Evolutionary conservation across 306 rosid species (phyloP), one percentile per base, ranked within the genome.

Genomic region (Corylus avellana): DNA sequence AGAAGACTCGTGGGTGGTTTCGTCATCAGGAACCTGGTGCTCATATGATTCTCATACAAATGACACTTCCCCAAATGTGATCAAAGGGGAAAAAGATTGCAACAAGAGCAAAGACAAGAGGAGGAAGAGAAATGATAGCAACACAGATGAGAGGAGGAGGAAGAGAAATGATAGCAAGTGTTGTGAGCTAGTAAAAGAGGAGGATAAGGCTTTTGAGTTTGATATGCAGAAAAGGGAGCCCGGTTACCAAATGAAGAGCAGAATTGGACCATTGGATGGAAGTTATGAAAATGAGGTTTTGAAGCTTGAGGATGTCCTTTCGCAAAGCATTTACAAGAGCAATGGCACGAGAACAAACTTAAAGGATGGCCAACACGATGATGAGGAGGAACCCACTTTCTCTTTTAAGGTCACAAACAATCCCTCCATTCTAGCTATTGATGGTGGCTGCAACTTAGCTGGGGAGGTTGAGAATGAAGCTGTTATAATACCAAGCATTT

Each of bases 251-350:
- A 37, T 37, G 8, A 39, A 37, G 25, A 9, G 72, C 1, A 16
- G 27, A 50, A 17, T 44, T 67, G 17, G 27, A 39, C 29, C 50
- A 17, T 17, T 6, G 8, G 72, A 3, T 42, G 50, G 50, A 67
- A 37, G 27, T 62, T 62, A 5, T 5, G 17, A 16, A 14, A 37
- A 42, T 1, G 42, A 13, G 18, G 49, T 37, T 67, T 54, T 80
- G 72, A 66, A 73, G 12, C 72, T 73, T 17, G 85, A 66, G 35
- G 72, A 77, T 46, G 66, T 72, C 62, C 72, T 82, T 57, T 74
- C 72, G 7, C 78, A 29, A 17, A 53, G 14, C 14, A 67, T 20
- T 12, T 77, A 77, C 62, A 46, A 46, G 12, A 77, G 39, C 12
- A 39, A 76, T 50, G 13, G 20, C 46, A 18, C 35, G 32, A 16